Base-by-base conservation (phyloP, 1,284 basidiomycete species). In the Uromyces viciae-fabae region DNA sequence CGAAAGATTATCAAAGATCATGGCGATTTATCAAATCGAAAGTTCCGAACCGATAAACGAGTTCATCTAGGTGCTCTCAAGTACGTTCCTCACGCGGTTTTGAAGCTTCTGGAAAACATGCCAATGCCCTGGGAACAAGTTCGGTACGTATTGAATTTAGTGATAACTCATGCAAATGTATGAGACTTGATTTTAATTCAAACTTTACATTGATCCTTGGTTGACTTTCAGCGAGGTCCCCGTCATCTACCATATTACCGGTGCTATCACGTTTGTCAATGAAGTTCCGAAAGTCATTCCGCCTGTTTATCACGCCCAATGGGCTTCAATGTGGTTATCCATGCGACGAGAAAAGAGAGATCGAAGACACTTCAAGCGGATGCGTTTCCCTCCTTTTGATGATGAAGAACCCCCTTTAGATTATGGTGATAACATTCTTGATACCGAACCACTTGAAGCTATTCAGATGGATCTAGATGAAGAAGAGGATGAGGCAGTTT, bases 351-450 rank as follows among this genome's bases (percentile, higher is more conserved):
- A 99, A 88, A 99, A 99, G 89, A 91, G 97, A 82, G 97, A 99
- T 86, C 93, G 97, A 85, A 89, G 97, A 76, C 97, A 99, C 86
- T 99, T 99, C 88, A 99, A 99, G 88, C 94, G 97, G 75, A 99
- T 99, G 95, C 92, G 97, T n/a, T 99, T 99, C 88, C 97, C 97
- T 49, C 97, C 97, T 0, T 99, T 99, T 85, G 97, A 99, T 85
- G 97, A 99, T 85, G 97, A 99, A 87, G 97, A 99, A 86, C 97
- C 95, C 17, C 95, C 95, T 15, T 90, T 97, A 86, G 95, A 98
- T 86, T 98, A 98, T 85, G 95, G 95, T 81, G 97, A 99, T 89
- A 99, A 99, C 86, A 92, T 99, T 25, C 88, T 99, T 84, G 97
- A 99, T 84, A 95, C 98, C 19, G 97, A 99, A 82, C 97, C 97